Percentiles rank a stretch among this genome's conserved stretches.
phyloP scores from a whole-genome alignment of 768 basidiomycete genomes.

The Kondoa malvinella region DNA sequence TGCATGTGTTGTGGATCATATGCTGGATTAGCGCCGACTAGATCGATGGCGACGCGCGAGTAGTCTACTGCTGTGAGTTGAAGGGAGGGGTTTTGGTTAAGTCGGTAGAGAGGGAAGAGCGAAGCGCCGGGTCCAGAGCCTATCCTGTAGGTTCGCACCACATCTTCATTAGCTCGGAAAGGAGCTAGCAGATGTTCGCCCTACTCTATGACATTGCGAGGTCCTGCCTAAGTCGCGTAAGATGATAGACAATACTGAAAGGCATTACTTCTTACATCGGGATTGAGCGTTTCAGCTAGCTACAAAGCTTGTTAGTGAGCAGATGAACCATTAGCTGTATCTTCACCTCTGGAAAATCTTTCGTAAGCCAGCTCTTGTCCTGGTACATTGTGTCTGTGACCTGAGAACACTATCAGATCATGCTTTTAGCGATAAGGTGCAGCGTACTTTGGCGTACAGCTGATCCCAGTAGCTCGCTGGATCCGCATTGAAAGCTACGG shows the following conservation, averaged over 20 bases:
- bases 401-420: too few species aligned
- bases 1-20: constrained; percentile 48
- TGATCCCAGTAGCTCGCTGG: constrained; percentile 52
- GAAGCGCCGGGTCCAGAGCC: constrained; percentile 92
- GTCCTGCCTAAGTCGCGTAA: constrained; percentile 48
- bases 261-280: constrained; percentile 39
- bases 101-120: constrained; percentile 67
- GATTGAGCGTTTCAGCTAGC: constrained; percentile 49
- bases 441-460: constrained; percentile 66
- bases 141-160: too few species aligned
- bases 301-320: constrained; percentile 28
- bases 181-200: too few species aligned
- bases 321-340: background rate
- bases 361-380: constrained; percentile 60
- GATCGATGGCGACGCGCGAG: constrained; percentile 66
- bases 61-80: constrained; percentile 73
- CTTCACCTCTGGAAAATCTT: background rate
- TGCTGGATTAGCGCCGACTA: constrained; percentile 65
- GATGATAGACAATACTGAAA: background rate
- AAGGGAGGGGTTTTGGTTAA: constrained; percentile 65
- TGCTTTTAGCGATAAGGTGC: too few species aligned
- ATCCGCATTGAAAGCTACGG: constrained; percentile 29
- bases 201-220: constrained; percentile 59
- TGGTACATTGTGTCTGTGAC: constrained; percentile 68
- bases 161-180: too few species aligned